A percentile compares a stretch with the other conserved stretches of the same genome.
Conservation (phyloP, 169 alveolate species). For the Cryptosporidium baileyi region DNA sequence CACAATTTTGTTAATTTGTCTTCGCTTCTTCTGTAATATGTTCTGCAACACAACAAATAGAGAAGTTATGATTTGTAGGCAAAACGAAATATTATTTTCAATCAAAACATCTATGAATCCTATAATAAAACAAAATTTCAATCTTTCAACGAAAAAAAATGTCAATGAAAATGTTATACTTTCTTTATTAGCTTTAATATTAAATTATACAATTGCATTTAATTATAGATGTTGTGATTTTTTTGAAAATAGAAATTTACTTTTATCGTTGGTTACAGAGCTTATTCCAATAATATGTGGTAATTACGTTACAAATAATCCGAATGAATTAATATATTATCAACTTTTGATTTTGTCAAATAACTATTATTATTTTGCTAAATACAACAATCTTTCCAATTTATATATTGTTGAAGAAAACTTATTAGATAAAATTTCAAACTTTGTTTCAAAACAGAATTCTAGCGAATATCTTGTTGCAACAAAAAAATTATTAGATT, state of each 20-base stretch:
- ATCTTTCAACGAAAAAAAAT: not conserved
- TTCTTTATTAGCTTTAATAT: not conserved
- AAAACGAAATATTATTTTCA: not conserved
- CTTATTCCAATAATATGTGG: not conserved
- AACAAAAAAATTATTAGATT: not conserved
- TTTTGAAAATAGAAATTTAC: not conserved
- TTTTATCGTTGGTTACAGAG: not conserved
- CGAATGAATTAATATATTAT: conserved; percentile 16
- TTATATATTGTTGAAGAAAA: conserved; percentile 6
- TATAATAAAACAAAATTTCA: not conserved
- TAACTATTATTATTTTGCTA: conserved; percentile 7
- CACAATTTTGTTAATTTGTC: not conserved
- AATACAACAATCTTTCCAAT: not conserved
- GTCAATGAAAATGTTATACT: conserved; percentile 3
- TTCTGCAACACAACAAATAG: conserved; percentile 46
- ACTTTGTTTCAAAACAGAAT: not conserved
- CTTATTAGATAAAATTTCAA: not conserved
- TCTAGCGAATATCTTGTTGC: not conserved
- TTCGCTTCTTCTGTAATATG: conserved; percentile 28
- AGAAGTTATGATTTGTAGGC: conserved; percentile 11
- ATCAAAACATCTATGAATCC: not conserved
- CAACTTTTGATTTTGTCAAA: conserved; percentile 10
- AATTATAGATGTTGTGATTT: not conserved
- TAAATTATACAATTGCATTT: conserved; percentile 31
- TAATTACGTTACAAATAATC: not conserved